These are phyloP conservation scores for Paralagenidium karlingii DNA, from an alignment of 352 stramenopile genomes.

Conservation along the genomic window DNA sequence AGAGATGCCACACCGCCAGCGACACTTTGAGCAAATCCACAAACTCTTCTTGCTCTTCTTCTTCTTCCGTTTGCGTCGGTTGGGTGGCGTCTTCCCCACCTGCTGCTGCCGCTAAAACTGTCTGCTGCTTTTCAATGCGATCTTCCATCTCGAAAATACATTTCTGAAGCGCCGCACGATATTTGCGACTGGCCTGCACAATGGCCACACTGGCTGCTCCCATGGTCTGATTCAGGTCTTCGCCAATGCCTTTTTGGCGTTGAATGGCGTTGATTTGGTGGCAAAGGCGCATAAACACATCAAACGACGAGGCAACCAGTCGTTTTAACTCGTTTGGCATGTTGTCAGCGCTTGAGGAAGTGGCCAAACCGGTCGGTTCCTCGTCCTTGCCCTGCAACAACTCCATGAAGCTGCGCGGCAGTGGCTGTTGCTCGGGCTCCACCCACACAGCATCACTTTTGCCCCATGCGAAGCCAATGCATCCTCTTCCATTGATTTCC, in stretches of 20 bases:
- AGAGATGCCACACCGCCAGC: slow-evolving; percentile 66
- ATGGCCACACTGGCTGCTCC: slow-evolving; percentile 11
- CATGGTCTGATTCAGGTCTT: slow-evolving; percentile 11
- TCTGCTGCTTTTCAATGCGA: slow-evolving; percentile 14
- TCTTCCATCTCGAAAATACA: slow-evolving; percentile 57
- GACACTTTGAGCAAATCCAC: slow-evolving; percentile 65
- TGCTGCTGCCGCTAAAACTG: too few relatives aligned
- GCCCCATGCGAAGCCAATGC: slow-evolving; percentile 39
- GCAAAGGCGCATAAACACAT: slow-evolving; percentile 28
- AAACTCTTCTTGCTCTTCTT: slow-evolving; percentile 29
- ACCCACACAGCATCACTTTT: slow-evolving; percentile 31
- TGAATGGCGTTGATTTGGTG: too few relatives aligned
- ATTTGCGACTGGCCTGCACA: slow-evolving; percentile 44
- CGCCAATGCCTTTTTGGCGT: slow-evolving; percentile 4
- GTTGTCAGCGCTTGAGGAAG: slow-evolving; percentile 4
- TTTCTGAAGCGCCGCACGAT: slow-evolving; percentile 53
- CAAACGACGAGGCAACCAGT: slow-evolving; percentile 43
- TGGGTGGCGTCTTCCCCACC: too few relatives aligned
- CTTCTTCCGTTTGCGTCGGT: too few relatives aligned
- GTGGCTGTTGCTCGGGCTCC: slow-evolving; percentile 1
- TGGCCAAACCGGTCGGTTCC: too few relatives aligned
- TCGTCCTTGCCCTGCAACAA: too few relatives aligned
- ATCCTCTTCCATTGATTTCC: too few relatives aligned
- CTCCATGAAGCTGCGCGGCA: slow-evolving; percentile 2
- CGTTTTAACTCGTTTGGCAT: slow-evolving; percentile 43